These are phyloP conservation scores for Dorcoceras hygrometricum DNA, from an alignment of 257 asterid species.

Conservation along the genomic window DNA sequence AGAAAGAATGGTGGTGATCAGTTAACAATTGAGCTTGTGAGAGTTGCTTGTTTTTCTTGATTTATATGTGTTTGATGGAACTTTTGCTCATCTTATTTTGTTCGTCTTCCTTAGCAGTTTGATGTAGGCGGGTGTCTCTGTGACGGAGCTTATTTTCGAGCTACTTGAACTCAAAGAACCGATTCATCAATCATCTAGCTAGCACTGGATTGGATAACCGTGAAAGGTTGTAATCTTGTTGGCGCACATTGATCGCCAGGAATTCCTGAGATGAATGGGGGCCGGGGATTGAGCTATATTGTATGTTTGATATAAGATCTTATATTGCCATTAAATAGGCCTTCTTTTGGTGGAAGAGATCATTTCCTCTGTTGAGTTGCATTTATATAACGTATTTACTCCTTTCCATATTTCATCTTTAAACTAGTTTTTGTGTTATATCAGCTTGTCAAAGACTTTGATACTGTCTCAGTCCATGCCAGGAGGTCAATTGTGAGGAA, in stretches of 20 bases:
- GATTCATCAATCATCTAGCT: background rate
- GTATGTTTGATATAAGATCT: constrained; percentile 33
- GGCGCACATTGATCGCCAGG: constrained; percentile 50
- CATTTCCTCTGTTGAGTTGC: background rate
- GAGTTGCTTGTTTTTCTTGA: background rate
- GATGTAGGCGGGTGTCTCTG: constrained; percentile 3
- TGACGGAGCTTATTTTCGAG: too few species aligned
- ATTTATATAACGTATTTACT: too few species aligned
- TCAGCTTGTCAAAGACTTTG: constrained; percentile 39
- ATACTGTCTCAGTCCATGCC: constrained; percentile 22
- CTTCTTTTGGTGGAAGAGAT: background rate
- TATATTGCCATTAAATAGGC: too few species aligned
- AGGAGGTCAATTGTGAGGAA: constrained; percentile 27
- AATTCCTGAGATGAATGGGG: constrained; percentile 32
- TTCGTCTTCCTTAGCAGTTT: constrained; percentile 11
- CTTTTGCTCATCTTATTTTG: constrained; percentile 1
- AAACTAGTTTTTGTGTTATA: constrained; percentile 23
- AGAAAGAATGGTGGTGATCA: background rate
- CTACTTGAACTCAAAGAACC: background rate
- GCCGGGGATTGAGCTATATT: constrained; percentile 38
- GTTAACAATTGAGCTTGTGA: background rate
- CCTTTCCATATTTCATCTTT: background rate
- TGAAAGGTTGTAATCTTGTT: constrained; percentile 12
- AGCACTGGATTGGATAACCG: background rate
- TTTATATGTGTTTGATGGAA: constrained; percentile 19